Conservation (phyloP, 176 grass and related monocot genomes). For the Thinopyrum elongatum region DNA sequence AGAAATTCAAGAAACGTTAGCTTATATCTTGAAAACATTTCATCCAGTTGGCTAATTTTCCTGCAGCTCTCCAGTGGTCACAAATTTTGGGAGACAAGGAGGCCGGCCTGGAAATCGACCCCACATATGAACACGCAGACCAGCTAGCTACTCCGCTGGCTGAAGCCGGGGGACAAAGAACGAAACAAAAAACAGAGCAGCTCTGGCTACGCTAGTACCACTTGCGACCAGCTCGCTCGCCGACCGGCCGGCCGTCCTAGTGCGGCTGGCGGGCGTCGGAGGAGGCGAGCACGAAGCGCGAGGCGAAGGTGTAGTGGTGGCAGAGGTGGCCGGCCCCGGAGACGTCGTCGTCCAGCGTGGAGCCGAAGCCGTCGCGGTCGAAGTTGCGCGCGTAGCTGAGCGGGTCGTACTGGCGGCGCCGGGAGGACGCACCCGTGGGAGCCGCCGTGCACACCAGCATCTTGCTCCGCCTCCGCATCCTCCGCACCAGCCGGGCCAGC, state of each 20-base stretch:
- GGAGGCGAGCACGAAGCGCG: constrained; percentile 53
- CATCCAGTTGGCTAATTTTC: neutral
- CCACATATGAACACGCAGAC: neutral
- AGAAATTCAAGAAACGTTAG: neutral
- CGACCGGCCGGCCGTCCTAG: neutral
- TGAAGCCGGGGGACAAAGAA: neutral
- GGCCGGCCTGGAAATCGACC: neutral
- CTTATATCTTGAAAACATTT: neutral
- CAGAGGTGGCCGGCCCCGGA: constrained; percentile 28
- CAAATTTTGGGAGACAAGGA: neutral
- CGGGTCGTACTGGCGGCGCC: constrained; percentile 73
- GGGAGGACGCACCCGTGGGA: neutral
- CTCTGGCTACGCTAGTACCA: neutral
- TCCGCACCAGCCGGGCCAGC: constrained; percentile 19
- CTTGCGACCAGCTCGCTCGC: neutral
- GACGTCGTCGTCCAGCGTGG: constrained; percentile 40
- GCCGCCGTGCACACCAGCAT: constrained; percentile 37
- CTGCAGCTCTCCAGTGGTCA: neutral
- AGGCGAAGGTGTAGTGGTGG: constrained; percentile 65
- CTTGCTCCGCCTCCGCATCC: constrained; percentile 71
- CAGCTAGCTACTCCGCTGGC: neutral
- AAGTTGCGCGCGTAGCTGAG: constrained; percentile 93
- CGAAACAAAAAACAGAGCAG: neutral
- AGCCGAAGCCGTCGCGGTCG: constrained; percentile 54
- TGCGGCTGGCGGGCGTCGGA: neutral